These are phyloP conservation scores for Paradendryphiella salina DNA, from an alignment of 2,329 filamentous ascomycete species.

Conservation along the genomic window DNA sequence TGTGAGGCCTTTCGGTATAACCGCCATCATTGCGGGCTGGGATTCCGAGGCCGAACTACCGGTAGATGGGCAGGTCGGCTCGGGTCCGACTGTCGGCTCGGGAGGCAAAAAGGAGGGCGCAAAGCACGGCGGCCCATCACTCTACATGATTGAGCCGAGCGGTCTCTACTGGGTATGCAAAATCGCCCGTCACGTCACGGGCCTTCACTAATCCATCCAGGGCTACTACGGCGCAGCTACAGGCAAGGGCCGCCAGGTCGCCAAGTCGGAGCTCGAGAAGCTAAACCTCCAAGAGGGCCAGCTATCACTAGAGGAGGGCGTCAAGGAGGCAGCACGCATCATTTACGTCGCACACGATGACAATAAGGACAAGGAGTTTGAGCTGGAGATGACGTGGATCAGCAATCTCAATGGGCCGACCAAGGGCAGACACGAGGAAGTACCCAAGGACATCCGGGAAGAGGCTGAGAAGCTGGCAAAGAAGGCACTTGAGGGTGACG, in stretches of 20 bases:
- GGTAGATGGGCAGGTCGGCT: conserved; percentile 89
- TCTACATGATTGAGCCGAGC: conserved; percentile 99
- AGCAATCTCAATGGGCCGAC: conserved; percentile 82
- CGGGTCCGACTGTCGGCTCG: conserved; percentile 74
- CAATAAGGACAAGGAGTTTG: conserved; percentile 99
- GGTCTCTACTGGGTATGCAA: conserved; percentile 81
- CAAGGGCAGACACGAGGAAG: conserved; percentile 89
- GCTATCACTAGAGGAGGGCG: conserved; percentile 79
- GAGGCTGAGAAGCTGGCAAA: conserved; percentile 93
- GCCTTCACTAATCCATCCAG: conserved; percentile 42
- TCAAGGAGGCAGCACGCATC: conserved; percentile 95
- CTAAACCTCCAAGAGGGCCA: conserved; percentile 78
- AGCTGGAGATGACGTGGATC: conserved; percentile 99
- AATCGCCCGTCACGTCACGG: background rate
- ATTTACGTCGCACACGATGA: conserved; percentile 98
- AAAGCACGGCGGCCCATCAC: conserved; percentile 82
- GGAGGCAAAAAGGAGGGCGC: conserved; percentile 78
- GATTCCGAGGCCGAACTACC: conserved; percentile 83
- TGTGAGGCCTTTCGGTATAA: conserved; percentile 95
- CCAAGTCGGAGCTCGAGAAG: conserved; percentile 98
- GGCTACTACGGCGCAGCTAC: conserved; percentile 98
- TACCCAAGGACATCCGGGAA: conserved; percentile 85
- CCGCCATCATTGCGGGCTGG: conserved; percentile 90
- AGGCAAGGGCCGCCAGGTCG: conserved; percentile 93
- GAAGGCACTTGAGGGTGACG: conserved; percentile 83